phyloP scores from a whole-genome alignment of 2,329 filamentous ascomycete species.

The Fusarium odoratissimum region DNA sequence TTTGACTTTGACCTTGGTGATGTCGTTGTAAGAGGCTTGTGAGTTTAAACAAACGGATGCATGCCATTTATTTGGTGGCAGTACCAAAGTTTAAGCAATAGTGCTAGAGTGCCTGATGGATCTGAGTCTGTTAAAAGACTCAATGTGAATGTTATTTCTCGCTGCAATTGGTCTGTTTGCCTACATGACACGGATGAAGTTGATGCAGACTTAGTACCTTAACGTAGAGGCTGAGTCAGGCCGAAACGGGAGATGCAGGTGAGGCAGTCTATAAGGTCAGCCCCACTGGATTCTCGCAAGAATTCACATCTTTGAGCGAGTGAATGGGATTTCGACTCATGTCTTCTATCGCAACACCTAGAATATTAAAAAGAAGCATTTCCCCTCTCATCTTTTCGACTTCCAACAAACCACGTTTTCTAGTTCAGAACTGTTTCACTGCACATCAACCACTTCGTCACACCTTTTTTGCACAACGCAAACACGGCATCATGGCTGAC shows the following conservation, averaged over 20 bases:
- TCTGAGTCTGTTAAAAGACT: background rate
- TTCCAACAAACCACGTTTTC: background rate
- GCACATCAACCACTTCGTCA: background rate
- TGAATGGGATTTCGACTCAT: constrained; percentile 2
- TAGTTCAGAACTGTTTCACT: background rate
- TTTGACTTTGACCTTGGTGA: background rate
- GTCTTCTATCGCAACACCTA: background rate
- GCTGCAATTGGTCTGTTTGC: background rate
- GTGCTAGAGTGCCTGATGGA: background rate
- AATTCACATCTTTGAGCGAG: constrained; percentile 1
- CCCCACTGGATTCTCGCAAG: constrained; percentile 9
- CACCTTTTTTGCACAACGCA: background rate
- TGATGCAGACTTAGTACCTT: background rate
- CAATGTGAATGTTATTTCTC: background rate
- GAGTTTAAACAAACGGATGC: background rate
- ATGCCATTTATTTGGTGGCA: background rate
- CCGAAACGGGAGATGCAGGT: constrained; percentile 23
- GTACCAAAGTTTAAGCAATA: too few relatives aligned
- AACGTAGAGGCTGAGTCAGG: constrained; percentile 40
- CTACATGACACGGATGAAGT: background rate
- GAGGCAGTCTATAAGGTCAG: background rate
- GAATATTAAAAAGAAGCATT: background rate
- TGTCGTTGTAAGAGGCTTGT: background rate
- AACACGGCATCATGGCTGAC: constrained; percentile 33
- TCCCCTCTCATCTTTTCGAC: background rate